Conservation (phyloP, 2,329 filamentous ascomycete genomes). For the Aspergillus fumigatus region DNA sequence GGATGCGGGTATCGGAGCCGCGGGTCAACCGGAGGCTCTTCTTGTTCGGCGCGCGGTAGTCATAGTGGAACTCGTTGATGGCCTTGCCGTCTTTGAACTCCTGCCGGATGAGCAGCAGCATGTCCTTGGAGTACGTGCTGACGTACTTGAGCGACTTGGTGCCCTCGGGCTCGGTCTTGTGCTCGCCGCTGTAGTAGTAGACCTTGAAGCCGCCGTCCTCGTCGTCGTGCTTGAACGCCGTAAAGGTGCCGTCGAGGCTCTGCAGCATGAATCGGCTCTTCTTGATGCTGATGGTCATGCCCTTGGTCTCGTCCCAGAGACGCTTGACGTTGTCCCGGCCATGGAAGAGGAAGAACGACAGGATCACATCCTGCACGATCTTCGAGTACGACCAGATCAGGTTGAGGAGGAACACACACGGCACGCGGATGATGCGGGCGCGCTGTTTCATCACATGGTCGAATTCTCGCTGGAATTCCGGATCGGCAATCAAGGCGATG, state of each 20-base stretch:
- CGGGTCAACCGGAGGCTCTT: constrained; percentile 23
- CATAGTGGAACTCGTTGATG: constrained; percentile 48
- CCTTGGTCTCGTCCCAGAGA: constrained; percentile 48
- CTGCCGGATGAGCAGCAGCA: constrained; percentile 42
- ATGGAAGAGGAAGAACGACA: constrained; percentile 48
- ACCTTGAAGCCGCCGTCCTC: constrained; percentile 37
- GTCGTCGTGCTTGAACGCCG: constrained; percentile 45
- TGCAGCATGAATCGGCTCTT: constrained; percentile 46
- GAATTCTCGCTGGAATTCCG: constrained; percentile 50
- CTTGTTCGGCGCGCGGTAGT: constrained; percentile 32
- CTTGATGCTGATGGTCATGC: constrained; percentile 45
- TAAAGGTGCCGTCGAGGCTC: constrained; percentile 46
- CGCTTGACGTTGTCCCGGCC: constrained; percentile 45
- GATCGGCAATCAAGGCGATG: constrained; percentile 49
- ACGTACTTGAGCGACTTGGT: constrained; percentile 41
- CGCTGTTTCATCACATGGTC: constrained; percentile 40
- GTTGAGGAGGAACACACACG: constrained; percentile 40
- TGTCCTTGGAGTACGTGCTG: constrained; percentile 46
- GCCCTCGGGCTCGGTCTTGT: constrained; percentile 44
- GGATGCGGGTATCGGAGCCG: constrained; percentile 32
- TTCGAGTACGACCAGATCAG: constrained; percentile 48
- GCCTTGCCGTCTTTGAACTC: constrained; percentile 43
- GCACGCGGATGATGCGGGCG: constrained; percentile 32
- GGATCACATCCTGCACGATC: constrained; percentile 38
- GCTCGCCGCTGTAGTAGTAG: constrained; percentile 37